These are phyloP conservation scores for Termitomyces sp. DNA, from an alignment of 1,284 basidiomycete genomes.

Conservation along the genomic window DNA sequence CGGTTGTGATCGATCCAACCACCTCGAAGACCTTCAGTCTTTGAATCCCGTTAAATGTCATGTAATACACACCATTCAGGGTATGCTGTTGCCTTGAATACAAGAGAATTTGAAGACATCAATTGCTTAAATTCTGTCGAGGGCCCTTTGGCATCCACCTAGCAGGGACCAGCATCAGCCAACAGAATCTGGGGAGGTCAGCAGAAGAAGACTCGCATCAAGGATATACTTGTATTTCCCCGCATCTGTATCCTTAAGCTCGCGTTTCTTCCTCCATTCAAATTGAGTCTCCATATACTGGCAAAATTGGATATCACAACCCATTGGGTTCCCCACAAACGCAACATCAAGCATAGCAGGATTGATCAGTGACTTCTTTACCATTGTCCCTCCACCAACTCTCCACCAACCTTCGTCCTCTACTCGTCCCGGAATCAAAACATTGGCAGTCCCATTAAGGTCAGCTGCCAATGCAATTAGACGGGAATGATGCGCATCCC, in stretches of 20 bases:
- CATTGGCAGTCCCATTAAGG: slow-evolving; percentile 24
- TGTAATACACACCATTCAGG: slow-evolving; percentile 54
- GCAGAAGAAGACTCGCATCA: slow-evolving; percentile 38
- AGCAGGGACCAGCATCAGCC: neutral
- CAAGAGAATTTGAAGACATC: slow-evolving; percentile 54
- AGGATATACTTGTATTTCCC: slow-evolving; percentile 54
- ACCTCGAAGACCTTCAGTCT: slow-evolving; percentile 19
- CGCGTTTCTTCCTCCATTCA: slow-evolving; percentile 33
- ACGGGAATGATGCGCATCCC: slow-evolving; percentile 38
- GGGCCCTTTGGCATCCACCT: slow-evolving; percentile 68
- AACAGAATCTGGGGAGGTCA: neutral
- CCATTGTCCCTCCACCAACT: slow-evolving; percentile 28
- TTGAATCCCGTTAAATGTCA: neutral
- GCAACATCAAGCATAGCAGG: slow-evolving; percentile 49
- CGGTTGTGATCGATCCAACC: slow-evolving; percentile 37
- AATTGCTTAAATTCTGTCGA: slow-evolving; percentile 61
- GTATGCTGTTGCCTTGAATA: slow-evolving; percentile 67
- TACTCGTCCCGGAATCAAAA: slow-evolving; percentile 22
- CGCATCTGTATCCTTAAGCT: slow-evolving; percentile 27
- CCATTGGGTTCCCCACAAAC: slow-evolving; percentile 41
- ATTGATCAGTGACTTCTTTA: slow-evolving; percentile 28
- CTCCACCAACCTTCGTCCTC: slow-evolving; percentile 33
- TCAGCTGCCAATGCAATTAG: slow-evolving; percentile 33
- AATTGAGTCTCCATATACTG: slow-evolving; percentile 36
- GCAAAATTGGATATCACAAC: slow-evolving; percentile 42